Evolutionary conservation across 2,329 filamentous ascomycete genomes (phyloP), one percentile per base, ranked within the genome.

Genomic region (Cylindrodendrum hubeiense): DNA sequence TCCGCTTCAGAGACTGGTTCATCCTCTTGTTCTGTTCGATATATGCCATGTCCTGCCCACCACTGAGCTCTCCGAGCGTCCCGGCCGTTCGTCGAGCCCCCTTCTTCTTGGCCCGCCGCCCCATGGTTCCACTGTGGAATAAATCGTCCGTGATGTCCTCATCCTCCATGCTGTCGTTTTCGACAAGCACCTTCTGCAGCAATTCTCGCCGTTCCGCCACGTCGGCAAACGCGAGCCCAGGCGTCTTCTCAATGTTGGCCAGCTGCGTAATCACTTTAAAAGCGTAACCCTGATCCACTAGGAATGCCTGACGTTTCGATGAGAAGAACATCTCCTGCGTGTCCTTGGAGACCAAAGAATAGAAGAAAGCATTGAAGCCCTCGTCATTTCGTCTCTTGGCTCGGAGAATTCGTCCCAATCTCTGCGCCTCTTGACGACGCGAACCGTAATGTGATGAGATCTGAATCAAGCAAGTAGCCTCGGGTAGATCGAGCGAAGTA

Each of bases 231-330:
- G 91, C 92, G 2, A 99, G 86, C 0, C 90, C 90, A 0, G 92
- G 90, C 57, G 95, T 91, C 64, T 93, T 89, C 66, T 98, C 93
- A 68, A 99, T 94, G 54, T 95, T 96, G 75, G 95, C 91, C 8
- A 99, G 86, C 75, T 97, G 94, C 0, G 96, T 99, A 78, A 99
- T 99, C 67, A 98, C 95, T 78, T 98, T 98, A 87, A 99, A 99
- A 0, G 96, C 95, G 78, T 99, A 99, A 10, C 96, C 96, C 80
- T 99, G 96, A 71, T 99, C 96, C 22, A 99, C 95, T 1, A 99
- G 85, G 83, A 99, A 99, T 1, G 96, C 95, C 80, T 99, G 96
- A 10, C 96, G 89, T 80, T 98, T 98, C 4, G 94, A 95, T 0
- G 95, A 98, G 79, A 97, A 99, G 77, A 91, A 96, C 95, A 99